These are phyloP conservation scores for Paracoccidioides lutzii DNA, from an alignment of 2,329 filamentous ascomycete genomes.

Conservation along the genomic window DNA sequence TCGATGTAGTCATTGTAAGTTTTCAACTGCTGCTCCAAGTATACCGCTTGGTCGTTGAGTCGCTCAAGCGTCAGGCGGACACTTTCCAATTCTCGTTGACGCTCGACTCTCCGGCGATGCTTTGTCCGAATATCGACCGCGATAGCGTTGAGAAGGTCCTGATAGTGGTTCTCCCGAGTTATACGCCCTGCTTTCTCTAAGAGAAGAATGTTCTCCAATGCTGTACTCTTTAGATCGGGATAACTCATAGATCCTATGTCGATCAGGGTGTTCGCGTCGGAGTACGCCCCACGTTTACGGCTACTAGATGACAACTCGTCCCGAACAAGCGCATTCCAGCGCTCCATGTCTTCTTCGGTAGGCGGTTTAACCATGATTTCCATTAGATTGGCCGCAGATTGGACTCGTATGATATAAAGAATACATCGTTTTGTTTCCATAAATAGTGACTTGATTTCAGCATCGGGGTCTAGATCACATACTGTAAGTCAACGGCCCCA, in stretches of 20 bases:
- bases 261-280: conserved; percentile 67
- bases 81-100: conserved; percentile 73
- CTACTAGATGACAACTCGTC: conserved; percentile 65
- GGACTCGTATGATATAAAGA: conserved; percentile 92
- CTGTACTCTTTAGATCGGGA: conserved; percentile 80
- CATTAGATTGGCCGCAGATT: conserved; percentile 81
- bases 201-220: conserved; percentile 83
- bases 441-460: conserved; percentile 80
- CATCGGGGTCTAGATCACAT: conserved; percentile 59
- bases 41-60: conserved; percentile 56
- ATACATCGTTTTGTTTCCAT: conserved; percentile 98
- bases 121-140: conserved; percentile 95
- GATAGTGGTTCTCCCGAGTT: conserved; percentile 76
- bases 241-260: conserved; percentile 87
- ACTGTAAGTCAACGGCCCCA: neutral
- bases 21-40: conserved; percentile 89
- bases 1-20: conserved; percentile 99
- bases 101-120: conserved; percentile 80
- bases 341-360: conserved; percentile 70
- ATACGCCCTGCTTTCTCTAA: conserved; percentile 82
- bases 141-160: conserved; percentile 95
- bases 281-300: conserved; percentile 70
- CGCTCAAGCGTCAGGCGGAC: conserved; percentile 36
- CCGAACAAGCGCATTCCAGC: conserved; percentile 67
- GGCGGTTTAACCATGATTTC: conserved; percentile 91